Conservation (phyloP, 306 rosid species). For the Datisca glomerata region DNA sequence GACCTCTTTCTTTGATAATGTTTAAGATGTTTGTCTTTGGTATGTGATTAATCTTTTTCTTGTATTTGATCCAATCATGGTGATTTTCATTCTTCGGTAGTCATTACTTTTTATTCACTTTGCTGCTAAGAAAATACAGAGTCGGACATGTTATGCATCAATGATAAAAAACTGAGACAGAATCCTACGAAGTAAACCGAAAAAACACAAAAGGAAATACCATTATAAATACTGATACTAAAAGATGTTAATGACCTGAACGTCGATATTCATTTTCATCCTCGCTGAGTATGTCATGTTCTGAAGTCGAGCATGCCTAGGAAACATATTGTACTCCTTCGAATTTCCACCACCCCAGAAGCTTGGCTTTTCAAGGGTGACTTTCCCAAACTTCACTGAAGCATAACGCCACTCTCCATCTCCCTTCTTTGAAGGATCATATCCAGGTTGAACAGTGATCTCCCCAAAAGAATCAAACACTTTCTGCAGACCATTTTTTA, state of each 20-base stretch:
- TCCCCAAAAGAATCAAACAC: conserved; percentile 61
- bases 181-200: too few relatives aligned
- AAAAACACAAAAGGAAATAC: too few relatives aligned
- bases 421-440: conserved; percentile 81
- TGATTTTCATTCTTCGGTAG: too few relatives aligned
- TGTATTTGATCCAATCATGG: too few relatives aligned
- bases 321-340: conserved; percentile 57
- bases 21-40: too few relatives aligned
- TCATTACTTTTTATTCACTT: too few relatives aligned
- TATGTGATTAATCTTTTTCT: too few relatives aligned
- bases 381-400: conserved; percentile 56
- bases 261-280: conserved; percentile 36
- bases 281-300: conserved; percentile 83
- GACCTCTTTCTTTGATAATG: too few relatives aligned
- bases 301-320: conserved; percentile 84
- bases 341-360: conserved; percentile 66
- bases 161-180: too few relatives aligned
- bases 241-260: conserved; percentile 40
- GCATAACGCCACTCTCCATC: conserved; percentile 62
- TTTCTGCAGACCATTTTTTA: conserved; percentile 36
- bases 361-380: conserved; percentile 50
- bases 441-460: conserved; percentile 54
- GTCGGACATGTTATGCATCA: too few relatives aligned
- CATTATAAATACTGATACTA: too few relatives aligned
- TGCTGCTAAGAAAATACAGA: too few relatives aligned